phyloP scores from a whole-genome alignment of 2,329 filamentous ascomycete genomes.

The Aspergillus alliaceus region DNA sequence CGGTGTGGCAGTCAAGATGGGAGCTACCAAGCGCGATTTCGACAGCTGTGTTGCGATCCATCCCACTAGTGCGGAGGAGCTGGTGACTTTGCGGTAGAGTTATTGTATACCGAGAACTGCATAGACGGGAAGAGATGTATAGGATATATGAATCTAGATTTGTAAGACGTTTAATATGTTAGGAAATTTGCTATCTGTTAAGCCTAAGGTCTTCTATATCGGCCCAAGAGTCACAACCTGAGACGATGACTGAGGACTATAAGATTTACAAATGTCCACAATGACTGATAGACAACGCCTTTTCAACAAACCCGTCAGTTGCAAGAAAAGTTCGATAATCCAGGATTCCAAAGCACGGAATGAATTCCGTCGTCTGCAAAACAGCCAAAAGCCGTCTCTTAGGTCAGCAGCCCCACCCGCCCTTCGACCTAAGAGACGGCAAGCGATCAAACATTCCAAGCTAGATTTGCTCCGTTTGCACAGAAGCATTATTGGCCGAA shows the following conservation, averaged over 20 bases:
- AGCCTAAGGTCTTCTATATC: too few species aligned
- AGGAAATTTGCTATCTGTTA: not conserved
- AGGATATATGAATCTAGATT: not conserved
- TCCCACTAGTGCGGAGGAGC: slow-evolving; percentile 73
- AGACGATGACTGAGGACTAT: too few species aligned
- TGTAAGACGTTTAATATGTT: not conserved
- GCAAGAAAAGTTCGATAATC: too few species aligned
- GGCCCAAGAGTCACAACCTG: too few species aligned
- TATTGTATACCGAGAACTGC: not conserved
- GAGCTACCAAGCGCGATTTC: slow-evolving; percentile 74
- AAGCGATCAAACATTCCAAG: too few species aligned
- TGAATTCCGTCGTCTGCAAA: not conserved
- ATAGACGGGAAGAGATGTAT: not conserved
- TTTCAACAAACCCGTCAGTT: too few species aligned
- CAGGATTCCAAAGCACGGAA: not conserved
- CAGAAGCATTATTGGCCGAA: too few species aligned
- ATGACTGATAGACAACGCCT: too few species aligned
- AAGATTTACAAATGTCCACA: too few species aligned
- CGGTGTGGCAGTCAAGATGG: slow-evolving; percentile 77
- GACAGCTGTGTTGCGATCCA: slow-evolving; percentile 75
- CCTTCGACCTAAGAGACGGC: too few species aligned
- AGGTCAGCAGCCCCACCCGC: too few species aligned
- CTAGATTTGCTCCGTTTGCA: too few species aligned
- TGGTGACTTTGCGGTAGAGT: slow-evolving; percentile 59
- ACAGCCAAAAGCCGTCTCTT: not conserved